Evolutionary conservation across 441 rosid species (phyloP).

Genomic region (Croton setiger): DNA sequence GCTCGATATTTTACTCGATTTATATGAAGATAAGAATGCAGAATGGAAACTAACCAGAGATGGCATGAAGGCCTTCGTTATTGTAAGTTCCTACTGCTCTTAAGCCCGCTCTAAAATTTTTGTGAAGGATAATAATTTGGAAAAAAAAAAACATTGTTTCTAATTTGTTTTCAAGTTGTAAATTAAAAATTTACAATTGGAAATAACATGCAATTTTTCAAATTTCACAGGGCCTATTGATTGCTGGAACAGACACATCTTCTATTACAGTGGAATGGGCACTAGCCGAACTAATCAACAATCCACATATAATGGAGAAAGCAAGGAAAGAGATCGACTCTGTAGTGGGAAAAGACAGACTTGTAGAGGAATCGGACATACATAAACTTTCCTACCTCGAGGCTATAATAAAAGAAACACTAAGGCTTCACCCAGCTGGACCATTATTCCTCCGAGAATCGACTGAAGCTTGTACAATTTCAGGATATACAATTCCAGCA

Average conservation of each 20-base stretch:
- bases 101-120: too few species aligned
- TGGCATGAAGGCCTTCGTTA: slow-evolving; percentile 62
- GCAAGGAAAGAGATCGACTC: slow-evolving; percentile 45
- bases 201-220: not conserved
- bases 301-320: slow-evolving; percentile 56
- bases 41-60: slow-evolving; percentile 56
- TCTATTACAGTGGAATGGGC: slow-evolving; percentile 65
- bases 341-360: slow-evolving; percentile 42
- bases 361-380: slow-evolving; percentile 51
- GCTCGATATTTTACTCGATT: slow-evolving; percentile 53
- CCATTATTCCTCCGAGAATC: slow-evolving; percentile 60
- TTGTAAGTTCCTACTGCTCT: slow-evolving; percentile 36
- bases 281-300: slow-evolving; percentile 56
- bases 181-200: too few species aligned
- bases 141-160: too few species aligned
- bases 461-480: slow-evolving; percentile 39
- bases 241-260: slow-evolving; percentile 68
- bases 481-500: slow-evolving; percentile 51
- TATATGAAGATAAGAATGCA: slow-evolving; percentile 47
- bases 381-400: slow-evolving; percentile 49
- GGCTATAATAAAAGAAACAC: too few species aligned
- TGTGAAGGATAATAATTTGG: too few species aligned
- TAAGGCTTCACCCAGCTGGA: slow-evolving; percentile 70
- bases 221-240: slow-evolving; percentile 48
- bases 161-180: too few species aligned